A percentile compares a stretch with the other conserved stretches of the same genome.
These are phyloP conservation scores for Micractinium sp. DNA, from an alignment of 139 green algal species.

Conservation along the genomic window DNA sequence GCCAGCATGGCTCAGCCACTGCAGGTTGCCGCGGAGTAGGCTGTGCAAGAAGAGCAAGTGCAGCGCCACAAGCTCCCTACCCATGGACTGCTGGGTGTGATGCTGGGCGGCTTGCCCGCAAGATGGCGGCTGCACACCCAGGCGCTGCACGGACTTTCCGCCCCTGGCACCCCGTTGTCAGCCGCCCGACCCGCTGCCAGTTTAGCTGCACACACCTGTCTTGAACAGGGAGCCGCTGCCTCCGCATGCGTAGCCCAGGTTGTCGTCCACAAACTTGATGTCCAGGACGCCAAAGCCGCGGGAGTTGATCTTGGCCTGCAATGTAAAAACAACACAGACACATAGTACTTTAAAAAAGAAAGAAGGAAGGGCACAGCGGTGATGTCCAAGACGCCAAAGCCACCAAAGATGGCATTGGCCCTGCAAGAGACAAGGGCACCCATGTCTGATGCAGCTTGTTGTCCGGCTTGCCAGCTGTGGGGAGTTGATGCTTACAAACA, in stretches of 20 bases:
- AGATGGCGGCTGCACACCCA: not conserved
- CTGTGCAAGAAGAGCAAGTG: too few relatives aligned
- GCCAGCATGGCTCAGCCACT: too few relatives aligned
- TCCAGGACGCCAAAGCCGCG: conserved; percentile 98
- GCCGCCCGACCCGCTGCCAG: not conserved
- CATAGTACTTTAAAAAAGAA: too few relatives aligned
- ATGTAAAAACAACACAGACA: not conserved
- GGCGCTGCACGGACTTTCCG: not conserved
- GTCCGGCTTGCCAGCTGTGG: not conserved
- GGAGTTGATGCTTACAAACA: too few relatives aligned
- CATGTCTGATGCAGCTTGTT: not conserved
- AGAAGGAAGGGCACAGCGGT: too few relatives aligned
- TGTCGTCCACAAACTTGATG: conserved; percentile 75
- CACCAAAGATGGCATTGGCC: too few relatives aligned
- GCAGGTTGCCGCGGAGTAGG: too few relatives aligned
- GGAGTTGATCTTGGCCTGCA: conserved; percentile 78
- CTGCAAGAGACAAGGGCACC: too few relatives aligned
- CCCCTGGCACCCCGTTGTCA: not conserved
- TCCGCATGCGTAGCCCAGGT: conserved; percentile 87
- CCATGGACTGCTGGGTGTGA: too few relatives aligned
- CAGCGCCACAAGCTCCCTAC: too few relatives aligned
- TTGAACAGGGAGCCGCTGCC: conserved; percentile 94
- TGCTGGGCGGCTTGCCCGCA: too few relatives aligned
- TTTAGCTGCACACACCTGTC: conserved; percentile 38
- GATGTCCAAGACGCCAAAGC: too few relatives aligned